phyloP scores from a whole-genome alignment of 345 rosid species.

The Corchorus olitorius region DNA sequence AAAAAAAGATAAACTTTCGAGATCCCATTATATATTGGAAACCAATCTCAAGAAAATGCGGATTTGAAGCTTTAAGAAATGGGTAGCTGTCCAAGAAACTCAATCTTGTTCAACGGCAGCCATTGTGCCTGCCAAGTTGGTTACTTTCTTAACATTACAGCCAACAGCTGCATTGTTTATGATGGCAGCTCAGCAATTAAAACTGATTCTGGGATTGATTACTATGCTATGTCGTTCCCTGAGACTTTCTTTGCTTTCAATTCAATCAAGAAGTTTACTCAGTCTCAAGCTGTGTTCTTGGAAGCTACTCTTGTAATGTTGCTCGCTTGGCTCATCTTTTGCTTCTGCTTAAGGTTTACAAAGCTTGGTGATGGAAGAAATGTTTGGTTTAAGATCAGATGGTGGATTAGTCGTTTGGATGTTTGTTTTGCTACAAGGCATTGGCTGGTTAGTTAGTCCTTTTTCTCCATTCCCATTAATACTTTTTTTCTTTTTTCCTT shows the following conservation, averaged over 20 bases:
- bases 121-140: conserved; percentile 84
- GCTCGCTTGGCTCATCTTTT: conserved; percentile 72
- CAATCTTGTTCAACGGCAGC: conserved; percentile 64
- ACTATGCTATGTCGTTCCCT: conserved; percentile 49
- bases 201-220: conserved; percentile 53
- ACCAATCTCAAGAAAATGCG: not conserved
- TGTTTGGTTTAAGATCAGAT: conserved; percentile 74
- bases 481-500: not conserved
- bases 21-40: not conserved
- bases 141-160: conserved; percentile 46
- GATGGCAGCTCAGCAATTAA: conserved; percentile 39
- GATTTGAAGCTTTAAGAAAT: conserved; percentile 8
- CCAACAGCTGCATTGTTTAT: conserved; percentile 54
- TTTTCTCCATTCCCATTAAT: not conserved
- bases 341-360: conserved; percentile 69
- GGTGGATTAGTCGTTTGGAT: conserved; percentile 95
- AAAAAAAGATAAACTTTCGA: not conserved
- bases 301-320: conserved; percentile 81
- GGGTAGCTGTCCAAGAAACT: conserved; percentile 52
- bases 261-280: conserved; percentile 70
- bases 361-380: conserved; percentile 75
- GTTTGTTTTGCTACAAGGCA: conserved; percentile 89
- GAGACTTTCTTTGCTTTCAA: conserved; percentile 73
- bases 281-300: conserved; percentile 90
- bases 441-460: conserved; percentile 85